A percentile compares a stretch with the other conserved stretches of the same genome.
These are phyloP conservation scores for Solanum piurae DNA, from an alignment of 257 asterid genomes.

Conservation along the genomic window DNA sequence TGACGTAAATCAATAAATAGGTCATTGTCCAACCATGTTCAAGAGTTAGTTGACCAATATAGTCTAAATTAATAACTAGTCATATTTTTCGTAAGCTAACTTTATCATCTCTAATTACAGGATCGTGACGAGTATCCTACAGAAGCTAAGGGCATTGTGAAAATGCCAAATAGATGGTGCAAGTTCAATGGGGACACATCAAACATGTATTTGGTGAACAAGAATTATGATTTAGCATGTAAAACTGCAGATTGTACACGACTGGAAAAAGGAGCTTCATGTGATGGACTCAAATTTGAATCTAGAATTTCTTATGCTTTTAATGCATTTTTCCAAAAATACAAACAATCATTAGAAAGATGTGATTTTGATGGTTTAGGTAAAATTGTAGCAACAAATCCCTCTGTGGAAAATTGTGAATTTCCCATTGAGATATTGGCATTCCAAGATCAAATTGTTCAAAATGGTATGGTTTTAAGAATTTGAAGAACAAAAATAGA, in stretches of 20 bases:
- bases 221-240: constrained; percentile 6
- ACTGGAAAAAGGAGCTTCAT: constrained; percentile 27
- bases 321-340: constrained; percentile 30
- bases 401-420: constrained; percentile 12
- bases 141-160: constrained; percentile 21
- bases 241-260: constrained; percentile 23
- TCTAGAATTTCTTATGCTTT: constrained; percentile 39
- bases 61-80: neutral
- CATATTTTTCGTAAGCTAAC: neutral
- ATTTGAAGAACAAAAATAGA: neutral
- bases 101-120: constrained; percentile 6
- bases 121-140: constrained; percentile 23
- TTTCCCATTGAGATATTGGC: constrained; percentile 12
- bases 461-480: neutral
- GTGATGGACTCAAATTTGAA: constrained; percentile 4
- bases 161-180: constrained; percentile 30
- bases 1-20: neutral
- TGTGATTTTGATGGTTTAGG: constrained; percentile 32
- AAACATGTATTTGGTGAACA: neutral
- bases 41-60: neutral
- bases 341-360: neutral
- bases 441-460: neutral
- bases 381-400: constrained; percentile 11
- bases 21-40: neutral
- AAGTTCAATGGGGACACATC: neutral